These are phyloP conservation scores for Lecanicillium sp. DNA, from an alignment of 2,329 filamentous ascomycete genomes.

Conservation along the genomic window DNA sequence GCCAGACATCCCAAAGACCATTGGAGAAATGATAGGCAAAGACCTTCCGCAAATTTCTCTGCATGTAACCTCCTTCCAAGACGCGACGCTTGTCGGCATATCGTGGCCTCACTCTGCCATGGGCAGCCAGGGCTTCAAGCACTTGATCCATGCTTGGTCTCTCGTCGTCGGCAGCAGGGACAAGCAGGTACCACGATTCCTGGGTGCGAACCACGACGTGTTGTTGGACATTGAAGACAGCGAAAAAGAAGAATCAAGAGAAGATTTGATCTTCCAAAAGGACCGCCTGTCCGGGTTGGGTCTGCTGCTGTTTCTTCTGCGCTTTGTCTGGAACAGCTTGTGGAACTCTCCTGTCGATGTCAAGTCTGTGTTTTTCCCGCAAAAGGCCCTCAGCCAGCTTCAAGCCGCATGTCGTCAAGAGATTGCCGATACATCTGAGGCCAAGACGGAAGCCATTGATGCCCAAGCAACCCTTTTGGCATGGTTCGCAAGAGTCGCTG, in stretches of 20 bases:
- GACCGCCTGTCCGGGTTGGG: not conserved
- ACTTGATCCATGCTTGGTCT: slow-evolving; percentile 1
- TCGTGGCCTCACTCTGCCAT: slow-evolving; percentile 3
- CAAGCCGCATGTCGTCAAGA: not conserved
- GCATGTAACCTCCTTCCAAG: not conserved
- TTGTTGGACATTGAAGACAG: not conserved
- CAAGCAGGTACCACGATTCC: not conserved
- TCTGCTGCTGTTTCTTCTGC: not conserved
- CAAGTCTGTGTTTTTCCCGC: slow-evolving; percentile 1
- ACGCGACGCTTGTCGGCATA: slow-evolving; percentile 4
- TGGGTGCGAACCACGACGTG: not conserved
- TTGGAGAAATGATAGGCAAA: not conserved
- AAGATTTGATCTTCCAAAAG: not conserved
- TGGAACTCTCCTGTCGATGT: not conserved
- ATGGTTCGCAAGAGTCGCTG: not conserved
- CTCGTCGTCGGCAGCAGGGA: slow-evolving; percentile 1
- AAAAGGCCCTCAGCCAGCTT: not conserved
- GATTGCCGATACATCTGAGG: not conserved
- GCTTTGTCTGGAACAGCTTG: not conserved
- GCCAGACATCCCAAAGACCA: not conserved
- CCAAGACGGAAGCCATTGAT: not conserved
- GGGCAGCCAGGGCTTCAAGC: not conserved
- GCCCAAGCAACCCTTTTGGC: not conserved
- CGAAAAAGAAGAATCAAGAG: not conserved
- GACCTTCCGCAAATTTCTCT: slow-evolving; percentile 1